Percentiles rank a stretch among this genome's conserved stretches.
Conservation (phyloP, 1,284 basidiomycete genomes). For the Ustilago cynodontis region DNA sequence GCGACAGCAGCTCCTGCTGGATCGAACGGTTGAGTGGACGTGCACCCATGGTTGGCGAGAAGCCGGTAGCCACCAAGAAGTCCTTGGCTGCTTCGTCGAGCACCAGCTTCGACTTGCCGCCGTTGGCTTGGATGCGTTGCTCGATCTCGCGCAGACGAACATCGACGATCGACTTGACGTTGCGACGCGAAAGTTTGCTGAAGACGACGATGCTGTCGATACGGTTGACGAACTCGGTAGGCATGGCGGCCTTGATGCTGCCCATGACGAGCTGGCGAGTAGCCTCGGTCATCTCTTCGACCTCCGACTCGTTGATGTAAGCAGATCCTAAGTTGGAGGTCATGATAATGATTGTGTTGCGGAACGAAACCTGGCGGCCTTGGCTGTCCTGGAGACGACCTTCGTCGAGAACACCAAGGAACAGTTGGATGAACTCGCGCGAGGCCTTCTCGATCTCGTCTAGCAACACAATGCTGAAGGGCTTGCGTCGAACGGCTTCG, state of each 20-base stretch:
- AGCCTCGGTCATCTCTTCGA: constrained; percentile 72
- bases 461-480: constrained; percentile 69
- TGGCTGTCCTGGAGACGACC: constrained; percentile 81
- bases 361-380: constrained; percentile 67
- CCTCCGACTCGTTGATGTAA: constrained; percentile 73
- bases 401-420: constrained; percentile 88
- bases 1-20: constrained; percentile 92
- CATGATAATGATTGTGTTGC: constrained; percentile 70
- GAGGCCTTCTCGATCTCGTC: constrained; percentile 78
- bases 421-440: constrained; percentile 88
- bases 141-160: constrained; percentile 76
- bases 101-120: constrained; percentile 82
- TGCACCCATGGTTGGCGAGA: constrained; percentile 73
- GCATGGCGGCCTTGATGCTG: constrained; percentile 73
- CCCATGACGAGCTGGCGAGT: constrained; percentile 71
- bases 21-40: constrained; percentile 92
- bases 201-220: constrained; percentile 74
- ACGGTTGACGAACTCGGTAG: constrained; percentile 75
- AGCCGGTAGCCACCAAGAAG: constrained; percentile 78
- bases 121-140: constrained; percentile 79
- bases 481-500: constrained; percentile 70
- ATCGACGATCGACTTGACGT: constrained; percentile 74
- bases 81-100: constrained; percentile 83
- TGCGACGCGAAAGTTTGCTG: constrained; percentile 72
- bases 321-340: constrained; percentile 74